A percentile compares a stretch with the other conserved stretches of the same genome.
Evolutionary conservation across 345 rosid genomes (phyloP).

Genomic region (Gossypium australe): DNA sequence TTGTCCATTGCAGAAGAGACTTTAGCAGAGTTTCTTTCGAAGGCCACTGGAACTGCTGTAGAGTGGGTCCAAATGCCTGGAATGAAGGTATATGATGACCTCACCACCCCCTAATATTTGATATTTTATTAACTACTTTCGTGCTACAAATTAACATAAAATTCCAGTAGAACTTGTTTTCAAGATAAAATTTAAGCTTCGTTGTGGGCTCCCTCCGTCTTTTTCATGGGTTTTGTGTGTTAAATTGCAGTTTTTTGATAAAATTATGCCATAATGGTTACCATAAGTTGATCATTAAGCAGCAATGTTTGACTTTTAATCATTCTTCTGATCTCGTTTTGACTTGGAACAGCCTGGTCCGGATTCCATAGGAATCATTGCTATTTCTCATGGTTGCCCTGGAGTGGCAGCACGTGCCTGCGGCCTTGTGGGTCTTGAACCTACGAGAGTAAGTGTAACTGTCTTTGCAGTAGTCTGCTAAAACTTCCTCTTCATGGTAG

Average conservation of each 20-base stretch:
- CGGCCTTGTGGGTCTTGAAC: conserved; percentile 99
- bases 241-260: neutral
- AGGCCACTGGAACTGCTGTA: conserved; percentile 99
- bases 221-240: neutral
- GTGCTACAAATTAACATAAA: neutral
- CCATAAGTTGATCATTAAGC: neutral
- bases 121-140: neutral
- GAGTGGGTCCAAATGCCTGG: conserved; percentile 99
- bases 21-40: conserved; percentile 99
- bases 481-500: neutral
- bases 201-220: neutral
- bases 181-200: neutral
- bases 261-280: neutral
- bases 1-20: conserved; percentile 83
- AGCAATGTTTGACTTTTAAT: neutral
- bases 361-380: conserved; percentile 99
- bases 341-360: conserved; percentile 92
- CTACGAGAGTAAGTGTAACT: conserved; percentile 79
- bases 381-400: conserved; percentile 99
- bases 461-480: neutral
- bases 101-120: conserved; percentile 11
- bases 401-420: conserved; percentile 99
- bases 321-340: neutral
- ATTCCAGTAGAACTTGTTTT: neutral
- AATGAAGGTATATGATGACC: conserved; percentile 74